Percentiles rank a stretch among this genome's conserved stretches.
Evolutionary conservation across 2,329 filamentous ascomycete species (phyloP).

Genomic region (Mycosphaerelloides madeirae): DNA sequence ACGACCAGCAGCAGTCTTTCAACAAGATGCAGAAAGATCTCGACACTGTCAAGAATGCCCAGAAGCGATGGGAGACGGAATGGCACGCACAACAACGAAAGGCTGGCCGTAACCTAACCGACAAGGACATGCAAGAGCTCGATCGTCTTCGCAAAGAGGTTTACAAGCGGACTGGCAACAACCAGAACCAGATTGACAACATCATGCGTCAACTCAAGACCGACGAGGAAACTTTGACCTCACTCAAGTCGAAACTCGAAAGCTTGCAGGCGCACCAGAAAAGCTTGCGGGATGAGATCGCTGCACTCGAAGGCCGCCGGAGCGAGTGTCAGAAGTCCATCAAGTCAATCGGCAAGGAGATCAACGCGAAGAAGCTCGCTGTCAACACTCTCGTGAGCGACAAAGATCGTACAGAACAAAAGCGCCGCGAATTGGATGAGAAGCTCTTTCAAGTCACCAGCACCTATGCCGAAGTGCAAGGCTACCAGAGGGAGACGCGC

Average conservation of each 20-base stretch:
- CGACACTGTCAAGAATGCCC: conserved; percentile 79
- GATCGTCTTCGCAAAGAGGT: conserved; percentile 79
- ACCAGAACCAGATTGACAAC: conserved; percentile 78
- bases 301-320: conserved; percentile 64
- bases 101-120: conserved; percentile 79
- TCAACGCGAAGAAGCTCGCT: conserved; percentile 83
- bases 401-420: conserved; percentile 72
- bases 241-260: conserved; percentile 82
- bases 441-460: conserved; percentile 76
- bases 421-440: conserved; percentile 83
- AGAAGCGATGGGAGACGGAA: conserved; percentile 80
- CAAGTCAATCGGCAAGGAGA: conserved; percentile 64
- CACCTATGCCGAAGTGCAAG: conserved; percentile 79
- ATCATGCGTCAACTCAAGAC: conserved; percentile 85
- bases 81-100: conserved; percentile 81
- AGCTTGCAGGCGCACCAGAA: conserved; percentile 67
- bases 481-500: conserved; percentile 78
- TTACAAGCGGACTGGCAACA: conserved; percentile 72
- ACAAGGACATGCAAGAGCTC: conserved; percentile 84
- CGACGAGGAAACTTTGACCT: conserved; percentile 85
- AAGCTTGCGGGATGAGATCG: conserved; percentile 67
- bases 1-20: conserved; percentile 63
- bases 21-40: conserved; percentile 76
- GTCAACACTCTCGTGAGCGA: conserved; percentile 82
- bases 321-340: conserved; percentile 57